Evolutionary conservation across 2,329 filamentous ascomycete species (phyloP), one percentile per base, ranked within the genome.

Genomic region (Plenodomus tracheiphilus): DNA sequence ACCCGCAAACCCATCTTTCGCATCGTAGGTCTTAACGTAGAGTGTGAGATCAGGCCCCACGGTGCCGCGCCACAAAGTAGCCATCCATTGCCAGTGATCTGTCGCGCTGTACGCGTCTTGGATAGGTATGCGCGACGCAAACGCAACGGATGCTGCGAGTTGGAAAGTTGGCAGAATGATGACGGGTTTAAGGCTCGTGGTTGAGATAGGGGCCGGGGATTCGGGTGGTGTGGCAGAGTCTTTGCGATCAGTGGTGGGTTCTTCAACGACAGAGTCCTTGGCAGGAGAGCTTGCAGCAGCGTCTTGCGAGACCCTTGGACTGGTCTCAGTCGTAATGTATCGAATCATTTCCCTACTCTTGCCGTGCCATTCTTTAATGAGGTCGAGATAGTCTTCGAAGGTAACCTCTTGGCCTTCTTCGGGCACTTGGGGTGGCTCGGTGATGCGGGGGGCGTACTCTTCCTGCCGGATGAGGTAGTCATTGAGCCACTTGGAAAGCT

Each of bases 31-130:
- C 47, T 64, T 79, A 16, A 88, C 81, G 64, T 88, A 90, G 21
- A 94, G 78, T 1, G 88, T 88, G 39, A 93, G 75, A 70, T 97
- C 93, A 0, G 93, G 85, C 0, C 88, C 90, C 1, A 92, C 81
- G 45, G 89, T 88, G 9, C 91, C 90, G 9, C 92, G 85, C 93
- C 93, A 97, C 18, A 97, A 81, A 37, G 89, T 93, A 30, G 93
- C 93, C 79, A 94, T 91, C 93, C 93, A 97, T 71, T 95, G 89
- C 91, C 93, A 97, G 74, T 97, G 93, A 63, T 96, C 91, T n/a
- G 88, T 81, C 0, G 89, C 85, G 15, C 85, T 82, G 70, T 95
- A 96, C 6, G 81, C 79, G 66, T 96, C 91, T 16, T 80, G 77
- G 58, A 95, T 91, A 1, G 88, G 87, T 37, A 92, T 85, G 13